Base-by-base conservation (phyloP, 805 yeast species). In the Lipomyces orientalis region DNA sequence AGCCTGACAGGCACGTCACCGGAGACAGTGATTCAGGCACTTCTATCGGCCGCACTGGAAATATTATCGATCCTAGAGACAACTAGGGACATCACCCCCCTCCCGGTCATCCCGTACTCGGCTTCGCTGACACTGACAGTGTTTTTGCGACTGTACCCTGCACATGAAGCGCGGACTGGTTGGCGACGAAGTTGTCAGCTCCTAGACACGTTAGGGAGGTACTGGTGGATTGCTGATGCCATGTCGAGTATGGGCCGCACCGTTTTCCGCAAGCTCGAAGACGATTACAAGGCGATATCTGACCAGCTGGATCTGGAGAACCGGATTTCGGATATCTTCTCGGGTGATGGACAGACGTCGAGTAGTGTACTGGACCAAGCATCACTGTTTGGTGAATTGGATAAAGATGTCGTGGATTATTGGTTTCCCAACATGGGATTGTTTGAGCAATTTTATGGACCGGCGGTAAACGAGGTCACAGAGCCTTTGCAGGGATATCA, bases 61-160 rank as follows among this genome's bases (percentile, higher is more conserved):
- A 65, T 64, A 14, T 46, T 67, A 12, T 52, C 60, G 31, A 61
- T 64, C 16, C 64, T 65, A 19, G 68, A 67, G 29, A 35, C 34
- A 3, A n/a, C 34, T 1, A 16, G 25, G 37, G 66, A 61, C 6
- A 51, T 67, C 34, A 65, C 80, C 1, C 78, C 78, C 14, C 60
- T 78, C 35, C 79, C 80, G 10, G 61, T 77, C 9, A 65, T 77
- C 19, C 80, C 80, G 22, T 78, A 77, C 68, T 69, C 77, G 37
- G 74, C 75, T 9, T 74, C 80, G 2, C 68, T 78, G 60, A 77
- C 80, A 4, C 62, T 78, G 62, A 75, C 79, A 2, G 80, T 77
- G 19, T 77, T 78, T 62, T 65, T 78, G 60, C 68, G 78, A n/a
- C 75, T 75, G 33, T 77, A 68, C 46, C 78, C 79, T 0, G 49